These are phyloP conservation scores for Pleomassaria siparia DNA, from an alignment of 2,329 filamentous ascomycete species.

Conservation along the genomic window DNA sequence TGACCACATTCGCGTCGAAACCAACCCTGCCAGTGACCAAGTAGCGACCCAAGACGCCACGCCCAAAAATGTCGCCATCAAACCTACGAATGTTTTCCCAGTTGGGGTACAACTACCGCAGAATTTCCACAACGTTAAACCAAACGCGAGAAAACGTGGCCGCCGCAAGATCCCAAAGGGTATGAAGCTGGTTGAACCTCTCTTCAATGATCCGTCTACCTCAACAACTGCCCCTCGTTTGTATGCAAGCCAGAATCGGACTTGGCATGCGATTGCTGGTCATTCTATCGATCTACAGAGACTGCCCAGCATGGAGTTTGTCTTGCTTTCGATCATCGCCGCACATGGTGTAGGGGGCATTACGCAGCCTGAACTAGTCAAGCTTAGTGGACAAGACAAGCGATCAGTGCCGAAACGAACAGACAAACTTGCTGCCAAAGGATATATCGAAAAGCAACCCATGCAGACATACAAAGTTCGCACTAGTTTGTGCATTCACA, in stretches of 20 bases:
- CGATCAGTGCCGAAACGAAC: slow-evolving; percentile 65
- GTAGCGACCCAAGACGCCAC: background rate
- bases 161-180: slow-evolving; percentile 16
- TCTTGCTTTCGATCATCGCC: slow-evolving; percentile 60
- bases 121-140: background rate
- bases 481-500: slow-evolving; percentile 60
- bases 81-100: background rate
- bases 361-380: slow-evolving; percentile 58
- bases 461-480: slow-evolving; percentile 46
- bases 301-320: slow-evolving; percentile 58
- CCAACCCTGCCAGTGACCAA: background rate
- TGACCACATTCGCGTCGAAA: background rate
- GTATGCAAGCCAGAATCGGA: slow-evolving; percentile 56
- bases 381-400: slow-evolving; percentile 63
- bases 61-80: background rate
- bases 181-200: slow-evolving; percentile 10
- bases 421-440: slow-evolving; percentile 57
- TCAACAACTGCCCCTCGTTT: slow-evolving; percentile 28
- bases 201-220: slow-evolving; percentile 29
- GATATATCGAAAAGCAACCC: slow-evolving; percentile 61
- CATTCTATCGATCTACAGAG: slow-evolving; percentile 59
- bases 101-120: background rate
- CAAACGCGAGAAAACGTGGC: background rate
- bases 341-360: slow-evolving; percentile 57
- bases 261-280: slow-evolving; percentile 62